phyloP scores from a whole-genome alignment of 202 grass and related monocot genomes.

The Panicum hallii region DNA sequence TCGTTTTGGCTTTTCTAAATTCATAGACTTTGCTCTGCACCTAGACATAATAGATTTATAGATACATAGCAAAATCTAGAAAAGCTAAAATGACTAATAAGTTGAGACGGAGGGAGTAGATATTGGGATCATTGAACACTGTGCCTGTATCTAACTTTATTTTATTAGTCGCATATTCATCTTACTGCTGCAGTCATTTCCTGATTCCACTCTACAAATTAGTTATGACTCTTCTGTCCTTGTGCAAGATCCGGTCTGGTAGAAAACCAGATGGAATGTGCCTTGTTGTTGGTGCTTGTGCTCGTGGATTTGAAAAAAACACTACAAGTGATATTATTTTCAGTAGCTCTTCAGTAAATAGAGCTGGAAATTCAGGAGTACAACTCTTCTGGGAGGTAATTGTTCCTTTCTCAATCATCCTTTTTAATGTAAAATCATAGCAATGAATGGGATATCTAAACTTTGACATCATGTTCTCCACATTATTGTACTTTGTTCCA shows the following conservation, averaged over 20 bases:
- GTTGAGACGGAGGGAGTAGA: background rate
- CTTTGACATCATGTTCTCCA: background rate
- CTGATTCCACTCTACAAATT: constrained; percentile 38
- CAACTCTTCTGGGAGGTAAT: constrained; percentile 99
- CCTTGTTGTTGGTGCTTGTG: constrained; percentile 89
- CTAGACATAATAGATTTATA: no score
- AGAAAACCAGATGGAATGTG: constrained; percentile 97
- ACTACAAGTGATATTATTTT: constrained; percentile 86
- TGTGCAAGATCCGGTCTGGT: constrained; percentile 67
- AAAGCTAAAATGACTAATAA: no score
- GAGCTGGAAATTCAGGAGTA: constrained; percentile 60
- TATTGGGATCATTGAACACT: constrained; percentile 11
- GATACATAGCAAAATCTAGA: no score
- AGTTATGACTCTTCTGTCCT: constrained; percentile 45
- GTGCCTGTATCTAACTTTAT: constrained; percentile 2
- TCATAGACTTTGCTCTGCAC: no score
- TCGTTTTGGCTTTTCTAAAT: no score
- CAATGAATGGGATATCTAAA: constrained; percentile 40
- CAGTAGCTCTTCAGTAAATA: constrained; percentile 74
- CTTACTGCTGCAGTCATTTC: background rate
- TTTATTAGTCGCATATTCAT: constrained; percentile 12
- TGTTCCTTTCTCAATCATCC: background rate
- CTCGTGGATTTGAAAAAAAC: constrained; percentile 81
- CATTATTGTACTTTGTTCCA: background rate
- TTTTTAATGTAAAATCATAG: constrained; percentile 16